Evolutionary conservation across 768 basidiomycete species (phyloP).

Genomic region (Lentinula lateritia): DNA sequence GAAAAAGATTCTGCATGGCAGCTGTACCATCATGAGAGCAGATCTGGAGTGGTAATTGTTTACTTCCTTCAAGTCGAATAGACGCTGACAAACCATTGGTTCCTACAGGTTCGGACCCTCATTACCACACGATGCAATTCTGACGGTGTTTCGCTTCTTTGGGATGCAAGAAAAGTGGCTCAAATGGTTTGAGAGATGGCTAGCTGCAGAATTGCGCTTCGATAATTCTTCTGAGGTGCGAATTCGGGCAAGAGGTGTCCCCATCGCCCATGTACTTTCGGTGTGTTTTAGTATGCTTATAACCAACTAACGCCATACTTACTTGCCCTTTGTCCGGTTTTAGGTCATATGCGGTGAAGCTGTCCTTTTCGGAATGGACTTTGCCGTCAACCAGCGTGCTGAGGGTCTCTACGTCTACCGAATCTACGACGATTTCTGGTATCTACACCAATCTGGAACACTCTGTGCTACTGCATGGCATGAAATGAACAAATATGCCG

Average conservation of each 20-base stretch:
- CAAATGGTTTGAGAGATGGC: slow-evolving; percentile 26
- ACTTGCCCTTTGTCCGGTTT: not conserved
- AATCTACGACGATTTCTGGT: slow-evolving; percentile 43
- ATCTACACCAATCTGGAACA: slow-evolving; percentile 28
- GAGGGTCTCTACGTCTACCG: slow-evolving; percentile 36
- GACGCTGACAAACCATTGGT: not conserved
- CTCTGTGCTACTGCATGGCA: slow-evolving; percentile 32
- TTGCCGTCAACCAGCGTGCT: slow-evolving; percentile 38
- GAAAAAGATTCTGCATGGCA: not conserved
- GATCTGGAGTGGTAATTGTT: not conserved
- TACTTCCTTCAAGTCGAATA: not conserved
- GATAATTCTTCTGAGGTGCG: slow-evolving; percentile 24
- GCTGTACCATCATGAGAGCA: slow-evolving; percentile 1
- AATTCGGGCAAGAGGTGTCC: slow-evolving; percentile 34
- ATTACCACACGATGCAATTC: slow-evolving; percentile 34
- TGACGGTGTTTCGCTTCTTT: slow-evolving; percentile 31
- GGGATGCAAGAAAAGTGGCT: slow-evolving; percentile 32
- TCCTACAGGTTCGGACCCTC: slow-evolving; percentile 15
- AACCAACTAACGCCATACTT: not conserved
- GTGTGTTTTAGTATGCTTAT: not conserved
- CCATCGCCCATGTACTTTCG: slow-evolving; percentile 34
- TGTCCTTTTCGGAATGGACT: slow-evolving; percentile 40
- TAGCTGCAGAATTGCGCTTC: slow-evolving; percentile 28
- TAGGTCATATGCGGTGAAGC: slow-evolving; percentile 34
- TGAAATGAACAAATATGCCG: slow-evolving; percentile 36